Conservation (phyloP, 2,329 filamentous ascomycete species). For the Meredithiella fracta region DNA sequence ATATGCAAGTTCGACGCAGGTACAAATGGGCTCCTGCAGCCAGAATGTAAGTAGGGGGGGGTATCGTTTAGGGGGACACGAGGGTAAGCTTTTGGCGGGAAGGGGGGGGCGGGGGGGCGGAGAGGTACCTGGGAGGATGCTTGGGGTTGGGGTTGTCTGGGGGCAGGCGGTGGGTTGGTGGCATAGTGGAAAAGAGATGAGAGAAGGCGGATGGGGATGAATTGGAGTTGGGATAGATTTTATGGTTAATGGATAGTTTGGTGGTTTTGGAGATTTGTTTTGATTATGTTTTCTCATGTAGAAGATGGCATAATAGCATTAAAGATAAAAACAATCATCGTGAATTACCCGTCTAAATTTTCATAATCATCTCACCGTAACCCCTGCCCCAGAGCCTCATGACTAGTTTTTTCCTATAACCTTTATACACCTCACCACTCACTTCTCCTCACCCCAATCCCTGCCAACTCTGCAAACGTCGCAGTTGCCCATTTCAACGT, state of each 20-base stretch:
- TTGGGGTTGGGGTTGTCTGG: too few relatives aligned
- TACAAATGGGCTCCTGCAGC: not conserved
- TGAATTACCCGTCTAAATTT: too few relatives aligned
- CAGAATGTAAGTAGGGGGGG: not conserved
- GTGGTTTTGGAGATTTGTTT: too few relatives aligned
- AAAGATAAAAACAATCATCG: too few relatives aligned
- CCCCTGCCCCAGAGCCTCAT: not conserved
- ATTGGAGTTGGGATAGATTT: too few relatives aligned
- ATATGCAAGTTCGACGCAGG: not conserved
- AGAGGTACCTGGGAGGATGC: not conserved
- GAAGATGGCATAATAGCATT: too few relatives aligned
- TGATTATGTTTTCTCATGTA: too few relatives aligned
- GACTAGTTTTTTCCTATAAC: not conserved
- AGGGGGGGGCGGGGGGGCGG: not conserved
- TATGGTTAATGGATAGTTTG: too few relatives aligned
- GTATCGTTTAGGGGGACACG: not conserved
- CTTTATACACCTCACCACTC: not conserved
- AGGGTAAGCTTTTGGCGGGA: not conserved
- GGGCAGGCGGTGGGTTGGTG: too few relatives aligned
- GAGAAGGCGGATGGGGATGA: too few relatives aligned
- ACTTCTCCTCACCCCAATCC: not conserved
- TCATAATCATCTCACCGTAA: too few relatives aligned
- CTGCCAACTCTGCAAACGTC: not conserved
- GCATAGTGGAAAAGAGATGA: too few relatives aligned
- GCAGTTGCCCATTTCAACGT: not conserved